These are phyloP conservation scores for Linnemannia elongata DNA, from an alignment of 192 early-diverging fungal species.

Conservation along the genomic window DNA sequence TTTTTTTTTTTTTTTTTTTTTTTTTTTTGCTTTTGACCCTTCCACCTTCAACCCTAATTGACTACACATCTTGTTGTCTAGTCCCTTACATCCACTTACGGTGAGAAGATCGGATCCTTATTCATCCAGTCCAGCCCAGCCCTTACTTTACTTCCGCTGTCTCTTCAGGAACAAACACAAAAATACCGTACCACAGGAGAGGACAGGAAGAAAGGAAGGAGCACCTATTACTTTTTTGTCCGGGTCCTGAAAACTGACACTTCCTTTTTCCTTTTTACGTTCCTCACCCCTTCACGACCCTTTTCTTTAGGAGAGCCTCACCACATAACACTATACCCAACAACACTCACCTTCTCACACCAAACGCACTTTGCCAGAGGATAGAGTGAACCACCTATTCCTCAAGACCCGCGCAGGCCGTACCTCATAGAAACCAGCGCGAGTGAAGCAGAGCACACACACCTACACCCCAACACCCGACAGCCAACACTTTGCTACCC, in stretches of 20 bases:
- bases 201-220: neutral
- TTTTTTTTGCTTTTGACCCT: neutral
- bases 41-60: too few species aligned
- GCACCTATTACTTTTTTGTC: neutral
- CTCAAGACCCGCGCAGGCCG: neutral
- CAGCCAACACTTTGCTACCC: neutral
- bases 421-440: neutral
- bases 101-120: neutral
- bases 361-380: neutral
- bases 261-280: neutral
- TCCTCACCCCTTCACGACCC: neutral
- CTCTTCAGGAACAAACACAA: neutral
- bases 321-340: neutral
- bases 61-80: too few species aligned
- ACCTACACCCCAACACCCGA: neutral
- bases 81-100: neutral
- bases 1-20: neutral
- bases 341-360: neutral
- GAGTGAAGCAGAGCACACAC: constrained; percentile 13
- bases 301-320: neutral
- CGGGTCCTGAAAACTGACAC: constrained; percentile 8
- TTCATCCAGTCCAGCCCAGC: neutral
- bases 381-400: neutral
- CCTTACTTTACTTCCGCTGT: neutral
- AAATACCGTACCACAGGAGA: neutral